These are phyloP conservation scores for Rutstroemia sp. DNA, from an alignment of 2,329 filamentous ascomycete species.

Conservation along the genomic window DNA sequence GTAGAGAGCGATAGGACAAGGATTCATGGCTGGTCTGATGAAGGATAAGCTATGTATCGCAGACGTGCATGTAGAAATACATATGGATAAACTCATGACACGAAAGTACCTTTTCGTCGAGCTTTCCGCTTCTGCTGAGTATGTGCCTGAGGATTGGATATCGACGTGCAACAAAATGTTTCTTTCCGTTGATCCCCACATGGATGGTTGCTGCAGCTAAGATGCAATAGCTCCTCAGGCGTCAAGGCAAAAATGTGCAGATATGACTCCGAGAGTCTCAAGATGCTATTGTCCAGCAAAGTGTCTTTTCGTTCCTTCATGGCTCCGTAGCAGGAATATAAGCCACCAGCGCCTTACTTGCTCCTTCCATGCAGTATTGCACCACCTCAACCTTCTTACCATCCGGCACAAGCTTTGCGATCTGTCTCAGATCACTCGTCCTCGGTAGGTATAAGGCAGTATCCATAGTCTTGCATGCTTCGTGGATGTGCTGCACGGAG, in stretches of 20 bases:
- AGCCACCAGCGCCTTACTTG: conserved; percentile 73
- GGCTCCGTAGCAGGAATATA: conserved; percentile 41
- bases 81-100: too few relatives aligned
- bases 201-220: background rate
- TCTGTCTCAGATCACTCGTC: conserved; percentile 73
- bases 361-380: conserved; percentile 87
- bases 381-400: conserved; percentile 61
- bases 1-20: background rate
- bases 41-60: background rate
- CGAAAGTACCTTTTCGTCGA: background rate
- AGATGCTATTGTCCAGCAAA: background rate
- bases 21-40: conserved; percentile 1
- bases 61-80: too few relatives aligned
- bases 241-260: background rate
- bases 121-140: background rate
- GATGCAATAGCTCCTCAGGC: background rate
- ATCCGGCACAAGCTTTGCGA: conserved; percentile 50
- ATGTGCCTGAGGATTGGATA: conserved; percentile 3
- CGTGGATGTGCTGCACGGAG: conserved; percentile 54
- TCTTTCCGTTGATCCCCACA: background rate
- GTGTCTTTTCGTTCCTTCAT: background rate
- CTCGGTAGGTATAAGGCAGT: conserved; percentile 78
- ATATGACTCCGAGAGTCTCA: background rate
- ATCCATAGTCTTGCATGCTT: conserved; percentile 50
- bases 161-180: conserved; percentile 8